Evolutionary conservation across 73 alveolate species (phyloP).

Genomic region (Stentor coeruleus): DNA sequence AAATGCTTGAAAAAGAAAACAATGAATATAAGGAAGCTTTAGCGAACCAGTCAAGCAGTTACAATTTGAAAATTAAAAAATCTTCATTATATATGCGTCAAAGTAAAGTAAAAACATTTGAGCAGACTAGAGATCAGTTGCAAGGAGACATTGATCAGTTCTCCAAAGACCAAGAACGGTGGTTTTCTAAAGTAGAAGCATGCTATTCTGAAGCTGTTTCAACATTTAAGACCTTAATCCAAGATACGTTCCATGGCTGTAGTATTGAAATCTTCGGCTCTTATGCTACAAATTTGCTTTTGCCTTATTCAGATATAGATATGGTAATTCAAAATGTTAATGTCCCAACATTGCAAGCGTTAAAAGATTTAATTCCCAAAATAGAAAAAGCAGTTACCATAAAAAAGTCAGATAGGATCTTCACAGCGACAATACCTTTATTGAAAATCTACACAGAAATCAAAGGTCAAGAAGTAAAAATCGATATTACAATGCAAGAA

Average conservation of each 20-base stretch:
- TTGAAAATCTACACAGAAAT: not conserved
- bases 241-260: not conserved
- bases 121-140: not conserved
- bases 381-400: not conserved
- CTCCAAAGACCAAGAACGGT: not conserved
- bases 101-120: not conserved
- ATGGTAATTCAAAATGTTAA: not conserved
- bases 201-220: not conserved
- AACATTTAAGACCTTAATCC: not conserved
- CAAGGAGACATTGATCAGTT: not conserved
- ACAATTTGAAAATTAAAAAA: not conserved
- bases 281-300: not conserved
- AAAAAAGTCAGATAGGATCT: not conserved
- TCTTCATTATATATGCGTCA: not conserved
- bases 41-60: not conserved
- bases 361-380: not conserved
- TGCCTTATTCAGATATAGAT: slow-evolving; percentile 24
- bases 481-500: slow-evolving; percentile 4
- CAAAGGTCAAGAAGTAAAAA: not conserved
- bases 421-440: slow-evolving; percentile 11
- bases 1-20: not conserved
- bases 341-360: not conserved
- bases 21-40: not conserved
- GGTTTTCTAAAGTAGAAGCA: not conserved
- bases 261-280: slow-evolving; percentile 12